A percentile compares a stretch with the other conserved stretches of the same genome.
These are phyloP conservation scores for Neoarthrinium moseri DNA, from an alignment of 2,329 filamentous ascomycete genomes.

Conservation along the genomic window DNA sequence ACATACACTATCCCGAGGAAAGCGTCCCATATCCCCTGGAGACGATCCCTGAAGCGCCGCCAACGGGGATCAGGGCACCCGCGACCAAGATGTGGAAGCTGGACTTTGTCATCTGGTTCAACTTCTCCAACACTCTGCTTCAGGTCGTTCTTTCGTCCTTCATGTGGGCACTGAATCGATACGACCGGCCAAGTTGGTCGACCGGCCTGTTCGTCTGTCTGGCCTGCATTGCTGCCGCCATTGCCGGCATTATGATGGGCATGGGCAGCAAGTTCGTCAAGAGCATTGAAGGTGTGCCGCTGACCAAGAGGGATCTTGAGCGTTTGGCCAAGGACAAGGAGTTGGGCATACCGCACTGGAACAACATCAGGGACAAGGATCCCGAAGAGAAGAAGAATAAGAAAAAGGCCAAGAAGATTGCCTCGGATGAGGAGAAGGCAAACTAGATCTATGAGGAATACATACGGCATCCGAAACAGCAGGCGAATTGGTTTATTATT, in stretches of 20 bases:
- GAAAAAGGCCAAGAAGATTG: slow-evolving; percentile 30
- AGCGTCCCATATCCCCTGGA: slow-evolving; percentile 62
- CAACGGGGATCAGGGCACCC: slow-evolving; percentile 70
- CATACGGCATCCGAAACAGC: neutral
- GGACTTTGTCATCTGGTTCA: slow-evolving; percentile 76
- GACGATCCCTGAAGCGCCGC: slow-evolving; percentile 63
- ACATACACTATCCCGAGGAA: slow-evolving; percentile 35
- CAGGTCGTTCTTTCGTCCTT: slow-evolving; percentile 72
- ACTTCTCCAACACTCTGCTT: slow-evolving; percentile 75
- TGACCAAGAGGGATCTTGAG: slow-evolving; percentile 54
- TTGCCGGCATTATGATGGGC: slow-evolving; percentile 69
- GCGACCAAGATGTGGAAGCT: slow-evolving; percentile 72
- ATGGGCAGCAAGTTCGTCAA: slow-evolving; percentile 72
- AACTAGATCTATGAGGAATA: neutral
- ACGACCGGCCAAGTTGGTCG: slow-evolving; percentile 73
- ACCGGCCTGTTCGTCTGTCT: slow-evolving; percentile 77
- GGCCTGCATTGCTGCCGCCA: slow-evolving; percentile 66
- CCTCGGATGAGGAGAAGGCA: slow-evolving; percentile 6
- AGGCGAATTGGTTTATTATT: neutral
- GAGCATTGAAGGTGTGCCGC: slow-evolving; percentile 66
- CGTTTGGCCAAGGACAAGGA: slow-evolving; percentile 52
- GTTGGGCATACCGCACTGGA: slow-evolving; percentile 57
- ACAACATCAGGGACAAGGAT: slow-evolving; percentile 52
- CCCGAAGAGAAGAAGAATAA: slow-evolving; percentile 42
- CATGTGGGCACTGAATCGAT: slow-evolving; percentile 80